Evolutionary conservation across 225 moss, liverwort and hornwort species (phyloP), one percentile per base, ranked within the genome.

Genomic region (Takakia lepidozioides): DNA sequence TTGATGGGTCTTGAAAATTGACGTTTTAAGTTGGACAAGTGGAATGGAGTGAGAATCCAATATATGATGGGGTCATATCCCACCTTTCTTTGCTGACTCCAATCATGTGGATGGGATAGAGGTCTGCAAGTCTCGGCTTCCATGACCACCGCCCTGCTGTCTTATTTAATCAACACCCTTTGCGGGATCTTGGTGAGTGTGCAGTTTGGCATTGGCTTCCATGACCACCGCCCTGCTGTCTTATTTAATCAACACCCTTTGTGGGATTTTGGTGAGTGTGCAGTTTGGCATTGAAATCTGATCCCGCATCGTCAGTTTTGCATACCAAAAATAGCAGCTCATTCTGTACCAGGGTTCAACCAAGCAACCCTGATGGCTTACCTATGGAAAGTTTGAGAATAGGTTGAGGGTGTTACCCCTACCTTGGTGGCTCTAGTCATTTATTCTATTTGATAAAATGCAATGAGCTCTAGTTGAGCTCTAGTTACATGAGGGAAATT

Each of bases 211-310:
- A n/a, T n/a, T n/a, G n/a, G n/a, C n/a, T n/a, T n/a, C n/a, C n/a
- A n/a, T n/a, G n/a, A n/a, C n/a, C n/a, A n/a, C n/a, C n/a, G n/a
- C n/a, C n/a, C n/a, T n/a, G n/a, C n/a, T n/a, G n/a, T n/a, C n/a
- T n/a, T n/a, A n/a, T n/a, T n/a, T n/a, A n/a, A n/a, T 19, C 41
- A 41, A 15, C n/a, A 41, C 41, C 41, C 4, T 19, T 19, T 4
- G n/a, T 41, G 41, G 46, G 46, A 46, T 46, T 25, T 46, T 22
- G 46, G 46, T 46, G 22, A 46, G 46, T n/a, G n/a, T 25, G 46
- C 46, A 10, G 25, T 24, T 46, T 46, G 46, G 46, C 46, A 46
- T 3, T 15, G 20, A 6, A 24, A 46, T 4, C 23, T 15, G 19
- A 21, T 20, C 23, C 46, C 46, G 20, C 46, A 46, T 46, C 46